Conservation (phyloP, 1,139 yeast genomes). For the Kurtzmaniella quercitrusa region DNA sequence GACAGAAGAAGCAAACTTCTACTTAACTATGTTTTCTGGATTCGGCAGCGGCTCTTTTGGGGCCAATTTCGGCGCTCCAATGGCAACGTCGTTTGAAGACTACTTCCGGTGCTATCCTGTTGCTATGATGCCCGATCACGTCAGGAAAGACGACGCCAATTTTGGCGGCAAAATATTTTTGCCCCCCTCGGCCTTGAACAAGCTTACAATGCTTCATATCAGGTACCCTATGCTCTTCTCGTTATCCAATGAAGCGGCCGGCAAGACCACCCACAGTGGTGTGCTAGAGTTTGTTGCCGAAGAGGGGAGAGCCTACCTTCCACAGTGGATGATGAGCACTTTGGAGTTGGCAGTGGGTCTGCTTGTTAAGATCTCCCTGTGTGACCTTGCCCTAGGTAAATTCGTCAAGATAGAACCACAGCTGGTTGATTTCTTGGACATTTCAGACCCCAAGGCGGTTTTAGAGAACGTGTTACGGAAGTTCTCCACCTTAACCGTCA, state of each 20-base stretch:
- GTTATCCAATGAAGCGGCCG: constrained; percentile 62
- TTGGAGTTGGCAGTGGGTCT: constrained; percentile 73
- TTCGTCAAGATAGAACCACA: constrained; percentile 96
- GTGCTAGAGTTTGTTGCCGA: constrained; percentile 96
- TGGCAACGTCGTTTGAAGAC: constrained; percentile 55
- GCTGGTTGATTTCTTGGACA: constrained; percentile 86
- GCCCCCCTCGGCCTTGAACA: constrained; percentile 90
- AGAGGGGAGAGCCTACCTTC: constrained; percentile 92
- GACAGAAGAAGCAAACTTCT: background rate
- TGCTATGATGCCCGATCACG: constrained; percentile 82
- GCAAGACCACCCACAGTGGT: constrained; percentile 74
- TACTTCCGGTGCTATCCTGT: constrained; percentile 90
- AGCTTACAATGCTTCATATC: constrained; percentile 78
- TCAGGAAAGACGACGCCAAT: constrained; percentile 76
- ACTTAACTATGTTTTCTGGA: constrained; percentile 36
- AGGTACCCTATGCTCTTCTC: constrained; percentile 95
- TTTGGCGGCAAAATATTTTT: constrained; percentile 95
- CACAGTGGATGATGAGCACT: constrained; percentile 95
- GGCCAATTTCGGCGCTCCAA: constrained; percentile 27
- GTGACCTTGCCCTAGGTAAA: constrained; percentile 79
- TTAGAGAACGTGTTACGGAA: constrained; percentile 86
- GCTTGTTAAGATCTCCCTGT: constrained; percentile 65
- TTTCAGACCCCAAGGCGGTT: constrained; percentile 94
- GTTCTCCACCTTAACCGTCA: constrained; percentile 81
- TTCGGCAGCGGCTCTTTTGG: constrained; percentile 42